phyloP scores from a whole-genome alignment of 1,284 basidiomycete genomes.

The Caloboletus inedulis region DNA sequence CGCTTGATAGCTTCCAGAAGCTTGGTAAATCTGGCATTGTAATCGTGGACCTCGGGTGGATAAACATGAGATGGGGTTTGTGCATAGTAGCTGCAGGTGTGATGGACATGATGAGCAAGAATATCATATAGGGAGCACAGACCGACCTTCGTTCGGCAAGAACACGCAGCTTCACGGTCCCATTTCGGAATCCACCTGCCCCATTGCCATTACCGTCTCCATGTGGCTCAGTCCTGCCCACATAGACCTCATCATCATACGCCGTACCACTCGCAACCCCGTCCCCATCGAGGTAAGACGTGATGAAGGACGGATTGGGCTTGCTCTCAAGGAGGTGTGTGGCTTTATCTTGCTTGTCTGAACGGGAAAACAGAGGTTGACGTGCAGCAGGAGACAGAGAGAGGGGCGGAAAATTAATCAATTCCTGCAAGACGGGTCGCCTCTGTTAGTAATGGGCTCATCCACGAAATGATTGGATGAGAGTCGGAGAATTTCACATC shows the following conservation, averaged over 20 bases:
- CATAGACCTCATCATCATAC: conserved; percentile 7
- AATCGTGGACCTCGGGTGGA: conserved; percentile 93
- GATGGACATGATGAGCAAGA: conserved; percentile 1
- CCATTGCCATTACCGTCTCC: conserved; percentile 31
- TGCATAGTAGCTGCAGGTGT: conserved; percentile 76
- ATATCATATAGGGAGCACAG: neutral
- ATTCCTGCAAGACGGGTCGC: conserved; percentile 55
- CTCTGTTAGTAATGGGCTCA: conserved; percentile 1
- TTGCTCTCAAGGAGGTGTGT: conserved; percentile 57
- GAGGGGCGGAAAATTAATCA: conserved; percentile 82
- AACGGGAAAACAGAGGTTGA: conserved; percentile 58
- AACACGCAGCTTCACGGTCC: conserved; percentile 60
- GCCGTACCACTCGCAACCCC: conserved; percentile 11
- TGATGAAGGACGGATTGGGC: conserved; percentile 60
- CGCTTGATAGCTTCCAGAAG: conserved; percentile 88
- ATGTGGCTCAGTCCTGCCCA: conserved; percentile 14
- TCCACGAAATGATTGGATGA: neutral
- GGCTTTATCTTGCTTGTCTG: conserved; percentile 31
- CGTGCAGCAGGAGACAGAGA: conserved; percentile 65
- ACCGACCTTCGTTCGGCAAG: conserved; percentile 69
- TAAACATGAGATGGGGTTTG: conserved; percentile 67
- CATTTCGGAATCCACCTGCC: conserved; percentile 32
- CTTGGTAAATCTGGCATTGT: conserved; percentile 90
- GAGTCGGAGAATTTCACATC: neutral
- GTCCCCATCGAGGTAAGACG: conserved; percentile 28